These are phyloP conservation scores for Neolentinus lepideus DNA, from an alignment of 1,284 basidiomycete species.

Conservation along the genomic window DNA sequence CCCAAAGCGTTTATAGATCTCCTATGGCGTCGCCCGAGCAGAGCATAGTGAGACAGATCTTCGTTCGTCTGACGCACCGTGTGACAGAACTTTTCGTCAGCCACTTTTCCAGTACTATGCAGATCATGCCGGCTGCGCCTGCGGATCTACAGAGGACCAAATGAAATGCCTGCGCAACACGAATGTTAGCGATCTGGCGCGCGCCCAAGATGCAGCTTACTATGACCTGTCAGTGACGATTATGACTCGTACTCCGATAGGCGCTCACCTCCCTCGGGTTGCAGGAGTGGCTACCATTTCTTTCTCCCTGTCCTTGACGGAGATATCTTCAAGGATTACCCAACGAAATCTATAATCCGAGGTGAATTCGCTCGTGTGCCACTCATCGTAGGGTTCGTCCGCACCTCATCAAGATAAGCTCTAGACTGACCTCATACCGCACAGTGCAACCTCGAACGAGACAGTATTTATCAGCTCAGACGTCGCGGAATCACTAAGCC, in stretches of 20 bases:
- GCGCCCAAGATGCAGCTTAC: slow-evolving; percentile 24
- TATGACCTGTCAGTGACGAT: slow-evolving; percentile 18
- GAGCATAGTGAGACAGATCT: background rate
- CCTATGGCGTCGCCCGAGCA: slow-evolving; percentile 41
- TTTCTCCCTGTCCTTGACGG: slow-evolving; percentile 42
- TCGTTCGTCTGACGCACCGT: background rate
- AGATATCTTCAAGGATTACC: slow-evolving; percentile 38
- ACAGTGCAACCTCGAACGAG: slow-evolving; percentile 49
- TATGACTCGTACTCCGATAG: background rate
- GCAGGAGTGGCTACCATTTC: slow-evolving; percentile 29
- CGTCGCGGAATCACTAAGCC: slow-evolving; percentile 27
- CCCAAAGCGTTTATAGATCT: slow-evolving; percentile 49
- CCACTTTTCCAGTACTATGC: slow-evolving; percentile 45
- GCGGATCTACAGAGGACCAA: slow-evolving; percentile 19
- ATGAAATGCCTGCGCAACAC: slow-evolving; percentile 17
- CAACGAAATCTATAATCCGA: slow-evolving; percentile 34
- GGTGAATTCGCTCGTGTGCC: slow-evolving; percentile 42
- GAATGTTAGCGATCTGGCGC: background rate
- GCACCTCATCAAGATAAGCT: background rate
- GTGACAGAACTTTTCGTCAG: slow-evolving; percentile 19
- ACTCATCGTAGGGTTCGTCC: slow-evolving; percentile 48
- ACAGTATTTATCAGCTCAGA: slow-evolving; percentile 33
- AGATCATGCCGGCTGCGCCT: slow-evolving; percentile 38
- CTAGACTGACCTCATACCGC: background rate
- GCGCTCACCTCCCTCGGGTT: too few species aligned